phyloP scores from a whole-genome alignment of 768 basidiomycete genomes.

The Filobasidium floriforme region DNA sequence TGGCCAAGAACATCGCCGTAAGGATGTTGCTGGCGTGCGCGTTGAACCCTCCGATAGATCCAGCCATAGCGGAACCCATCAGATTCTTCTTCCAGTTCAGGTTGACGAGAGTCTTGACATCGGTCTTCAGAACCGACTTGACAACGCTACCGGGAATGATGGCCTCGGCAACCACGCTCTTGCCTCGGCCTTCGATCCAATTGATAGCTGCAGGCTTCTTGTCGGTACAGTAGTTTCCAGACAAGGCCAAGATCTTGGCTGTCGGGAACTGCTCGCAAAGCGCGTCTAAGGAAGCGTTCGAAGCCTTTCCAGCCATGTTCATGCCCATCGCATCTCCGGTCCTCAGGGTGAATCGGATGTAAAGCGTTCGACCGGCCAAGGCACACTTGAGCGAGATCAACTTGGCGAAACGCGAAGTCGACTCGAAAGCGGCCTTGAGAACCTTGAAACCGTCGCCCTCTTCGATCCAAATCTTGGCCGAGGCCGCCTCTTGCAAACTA shows the following conservation, averaged over 20 bases:
- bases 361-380: constrained; percentile 86
- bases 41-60: constrained; percentile 94
- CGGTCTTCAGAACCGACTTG: constrained; percentile 87
- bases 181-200: constrained; percentile 98
- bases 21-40: constrained; percentile 97
- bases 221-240: constrained; percentile 98
- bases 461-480: constrained; percentile 81
- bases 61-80: constrained; percentile 96
- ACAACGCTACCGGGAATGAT: constrained; percentile 82
- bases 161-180: constrained; percentile 95
- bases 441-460: constrained; percentile 66
- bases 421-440: constrained; percentile 81
- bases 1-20: constrained; percentile 89
- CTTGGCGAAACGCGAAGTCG: constrained; percentile 85
- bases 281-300: constrained; percentile 82
- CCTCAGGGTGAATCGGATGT: constrained; percentile 82
- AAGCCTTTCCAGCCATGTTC: constrained; percentile 99
- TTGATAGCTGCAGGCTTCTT: constrained; percentile 99
- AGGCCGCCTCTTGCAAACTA: constrained; percentile 64
- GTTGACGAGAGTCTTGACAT: constrained; percentile 77
- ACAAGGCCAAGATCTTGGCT: constrained; percentile 82
- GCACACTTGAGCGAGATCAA: constrained; percentile 77
- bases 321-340: constrained; percentile 99
- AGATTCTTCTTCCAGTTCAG: constrained; percentile 96
- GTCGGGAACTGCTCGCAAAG: constrained; percentile 68